Conservation (phyloP, 768 basidiomycete species). For the Clitopilus hobsonii region DNA sequence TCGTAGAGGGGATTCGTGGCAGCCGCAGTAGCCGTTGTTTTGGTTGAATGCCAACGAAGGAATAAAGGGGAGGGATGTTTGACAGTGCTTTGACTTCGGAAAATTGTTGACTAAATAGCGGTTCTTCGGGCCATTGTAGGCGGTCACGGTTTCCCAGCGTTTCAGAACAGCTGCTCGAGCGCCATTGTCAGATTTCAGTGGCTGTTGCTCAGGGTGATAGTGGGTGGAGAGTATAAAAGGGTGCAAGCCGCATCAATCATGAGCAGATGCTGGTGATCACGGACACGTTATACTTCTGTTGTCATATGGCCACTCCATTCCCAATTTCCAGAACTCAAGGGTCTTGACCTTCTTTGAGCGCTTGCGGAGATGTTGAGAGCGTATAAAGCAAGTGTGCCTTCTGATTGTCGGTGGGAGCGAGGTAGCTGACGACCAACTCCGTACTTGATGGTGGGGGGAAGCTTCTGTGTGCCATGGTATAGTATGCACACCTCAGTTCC, state of each 20-base stretch:
- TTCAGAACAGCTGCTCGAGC: not conserved
- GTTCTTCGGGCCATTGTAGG: not conserved
- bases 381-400: not conserved
- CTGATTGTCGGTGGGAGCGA: not conserved
- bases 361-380: not conserved
- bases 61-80: not conserved
- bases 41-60: not conserved
- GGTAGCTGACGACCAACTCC: not conserved
- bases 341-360: not conserved
- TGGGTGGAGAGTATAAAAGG: slow-evolving; percentile 1
- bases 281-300: not conserved
- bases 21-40: not conserved
- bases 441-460: not conserved
- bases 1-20: not conserved
- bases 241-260: not conserved
- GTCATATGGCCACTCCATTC: not conserved
- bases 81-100: not conserved
- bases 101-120: not conserved
- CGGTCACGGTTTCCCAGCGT: not conserved
- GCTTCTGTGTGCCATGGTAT: too few relatives aligned
- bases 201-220: not conserved
- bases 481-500: not conserved
- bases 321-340: not conserved
- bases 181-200: not conserved
- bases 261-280: not conserved